These are phyloP conservation scores for Fusarium albosuccineum DNA, from an alignment of 2,329 filamentous ascomycete genomes.

Conservation along the genomic window DNA sequence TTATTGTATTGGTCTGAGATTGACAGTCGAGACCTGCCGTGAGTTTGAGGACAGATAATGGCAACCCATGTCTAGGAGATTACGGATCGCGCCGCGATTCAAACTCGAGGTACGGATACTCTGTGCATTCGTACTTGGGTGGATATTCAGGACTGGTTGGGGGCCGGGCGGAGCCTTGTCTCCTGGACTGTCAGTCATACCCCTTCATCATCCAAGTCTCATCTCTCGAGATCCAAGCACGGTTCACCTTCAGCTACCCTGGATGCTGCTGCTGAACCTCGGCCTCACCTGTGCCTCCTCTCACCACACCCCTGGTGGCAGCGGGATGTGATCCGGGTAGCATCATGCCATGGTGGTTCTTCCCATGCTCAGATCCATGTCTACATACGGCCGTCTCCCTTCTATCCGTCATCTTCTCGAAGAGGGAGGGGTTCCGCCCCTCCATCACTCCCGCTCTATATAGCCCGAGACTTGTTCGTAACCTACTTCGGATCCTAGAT, in stretches of 20 bases:
- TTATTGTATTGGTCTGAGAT: neutral
- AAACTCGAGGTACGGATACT: neutral
- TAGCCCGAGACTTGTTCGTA: slow-evolving; percentile 13
- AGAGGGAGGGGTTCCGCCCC: slow-evolving; percentile 26
- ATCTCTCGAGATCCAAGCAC: slow-evolving; percentile 26
- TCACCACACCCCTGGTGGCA: slow-evolving; percentile 2
- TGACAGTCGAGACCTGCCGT: neutral
- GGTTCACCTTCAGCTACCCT: slow-evolving; percentile 15
- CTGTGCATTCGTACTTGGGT: neutral
- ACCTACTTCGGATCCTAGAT: slow-evolving; percentile 25
- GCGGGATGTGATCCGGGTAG: slow-evolving; percentile 9
- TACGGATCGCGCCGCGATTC: neutral
- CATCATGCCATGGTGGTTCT: neutral
- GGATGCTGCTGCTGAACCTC: slow-evolving; percentile 27
- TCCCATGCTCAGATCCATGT: slow-evolving; percentile 22
- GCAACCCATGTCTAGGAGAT: neutral
- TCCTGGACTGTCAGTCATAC: slow-evolving; percentile 26
- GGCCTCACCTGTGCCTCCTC: slow-evolving; percentile 19
- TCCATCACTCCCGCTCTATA: slow-evolving; percentile 23
- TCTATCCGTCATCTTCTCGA: slow-evolving; percentile 22
- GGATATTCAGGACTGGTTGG: slow-evolving; percentile 21
- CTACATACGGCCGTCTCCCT: slow-evolving; percentile 9
- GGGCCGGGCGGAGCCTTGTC: slow-evolving; percentile 31
- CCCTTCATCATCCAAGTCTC: slow-evolving; percentile 25
- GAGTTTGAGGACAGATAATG: neutral